Evolutionary conservation across 305 asterid genomes (phyloP), one percentile per base, ranked within the genome.

Genomic region (Fraxinus platypoda): DNA sequence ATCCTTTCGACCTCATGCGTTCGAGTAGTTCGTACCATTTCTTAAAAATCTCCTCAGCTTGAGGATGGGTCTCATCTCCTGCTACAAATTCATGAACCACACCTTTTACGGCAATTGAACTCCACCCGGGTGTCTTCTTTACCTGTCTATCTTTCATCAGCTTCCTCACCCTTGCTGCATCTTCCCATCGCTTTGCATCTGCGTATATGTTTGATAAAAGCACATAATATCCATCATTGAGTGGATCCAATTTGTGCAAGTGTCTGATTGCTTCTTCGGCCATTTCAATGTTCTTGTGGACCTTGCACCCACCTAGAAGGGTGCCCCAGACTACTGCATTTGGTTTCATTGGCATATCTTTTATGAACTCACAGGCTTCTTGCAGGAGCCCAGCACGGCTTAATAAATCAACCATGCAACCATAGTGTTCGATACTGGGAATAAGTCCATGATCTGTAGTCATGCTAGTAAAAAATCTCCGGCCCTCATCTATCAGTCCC

Each of bases 311-410:
- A n/a, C 93, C 94, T 25, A 94, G 91, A 81, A 92, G 87, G 15
- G 98, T 92, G n/a, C 98, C 98, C 98, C 94, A 92, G 46, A 91
- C 83, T 13, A 87, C 91, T 31, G 89, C 90, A 82, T 91, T 92
- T 6, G 94, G 92, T 59, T 85, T 82, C 78, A 88, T 75, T 8
- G 95, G 93, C 95, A 94, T 92, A 41, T 28, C 77, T 57, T 80
- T 49, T 81, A 90, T 89, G 43, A 92, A 80, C 35, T 86, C 85
- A 8, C 23, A 78, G 38, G 98, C 95, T 84, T 90, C 94, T 30
- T 88, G 84, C 13, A 94, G 87, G 43, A 84, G 87, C 57, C 95
- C 95, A 1, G 86, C 89, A 17, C 98, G 92, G 74, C 97, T 88
- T 37, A 94, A 82, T 59, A 94, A 84, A 88, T 92, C 95, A 72